Conservation (phyloP, 2,329 filamentous ascomycete species). For the Fusarium neocosmosporiellum region DNA sequence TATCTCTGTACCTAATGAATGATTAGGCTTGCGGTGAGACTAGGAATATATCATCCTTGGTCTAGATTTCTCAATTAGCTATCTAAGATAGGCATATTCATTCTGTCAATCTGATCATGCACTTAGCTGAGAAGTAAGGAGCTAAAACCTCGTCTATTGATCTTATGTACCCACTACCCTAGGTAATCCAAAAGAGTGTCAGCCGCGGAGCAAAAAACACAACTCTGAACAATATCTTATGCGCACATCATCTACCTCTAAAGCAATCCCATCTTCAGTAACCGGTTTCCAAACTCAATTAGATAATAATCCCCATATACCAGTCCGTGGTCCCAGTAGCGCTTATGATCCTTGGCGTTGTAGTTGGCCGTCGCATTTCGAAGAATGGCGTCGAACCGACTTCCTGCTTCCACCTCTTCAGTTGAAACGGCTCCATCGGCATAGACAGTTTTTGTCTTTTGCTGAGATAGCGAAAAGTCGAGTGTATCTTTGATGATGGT, state of each 20-base stretch:
- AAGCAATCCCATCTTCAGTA: conserved; percentile 26
- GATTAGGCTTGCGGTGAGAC: not conserved
- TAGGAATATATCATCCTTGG: not conserved
- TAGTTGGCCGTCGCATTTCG: conserved; percentile 50
- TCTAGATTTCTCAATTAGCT: not conserved
- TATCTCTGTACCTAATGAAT: too few relatives aligned
- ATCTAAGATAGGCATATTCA: rapidly evolving
- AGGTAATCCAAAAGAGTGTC: not conserved
- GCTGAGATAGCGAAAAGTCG: conserved; percentile 38
- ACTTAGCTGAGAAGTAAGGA: not conserved
- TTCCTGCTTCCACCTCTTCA: not conserved
- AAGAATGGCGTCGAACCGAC: conserved; percentile 47
- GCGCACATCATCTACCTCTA: not conserved
- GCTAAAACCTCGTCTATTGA: not conserved
- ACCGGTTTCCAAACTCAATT: conserved; percentile 44
- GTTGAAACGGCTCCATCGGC: not conserved
- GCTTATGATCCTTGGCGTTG: conserved; percentile 45
- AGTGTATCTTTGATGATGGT: conserved; percentile 47
- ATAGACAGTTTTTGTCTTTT: conserved; percentile 7
- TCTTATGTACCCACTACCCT: not conserved
- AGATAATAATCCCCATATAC: conserved; percentile 64
- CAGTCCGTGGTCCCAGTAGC: conserved; percentile 54
- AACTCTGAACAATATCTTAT: not conserved
- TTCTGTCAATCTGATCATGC: not conserved
- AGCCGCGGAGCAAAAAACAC: not conserved